A percentile compares a stretch with the other conserved stretches of the same genome.
phyloP scores from a whole-genome alignment of 1,284 basidiomycete genomes.

The Coniferiporia weirii region DNA sequence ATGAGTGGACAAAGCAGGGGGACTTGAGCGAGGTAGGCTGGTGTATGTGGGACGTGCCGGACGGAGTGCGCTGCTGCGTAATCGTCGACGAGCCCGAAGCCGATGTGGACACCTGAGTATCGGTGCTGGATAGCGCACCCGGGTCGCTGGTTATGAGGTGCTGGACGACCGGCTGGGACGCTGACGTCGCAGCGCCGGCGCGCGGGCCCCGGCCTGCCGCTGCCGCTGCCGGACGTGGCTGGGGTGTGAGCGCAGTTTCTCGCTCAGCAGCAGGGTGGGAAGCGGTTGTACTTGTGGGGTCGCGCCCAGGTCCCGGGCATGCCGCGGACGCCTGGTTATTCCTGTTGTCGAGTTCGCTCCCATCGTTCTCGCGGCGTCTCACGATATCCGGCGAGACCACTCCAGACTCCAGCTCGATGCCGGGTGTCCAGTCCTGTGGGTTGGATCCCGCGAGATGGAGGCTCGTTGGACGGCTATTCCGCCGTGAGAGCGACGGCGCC shows the following conservation, averaged over 20 bases:
- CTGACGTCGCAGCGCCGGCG: not conserved
- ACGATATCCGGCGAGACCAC: constrained; percentile 32
- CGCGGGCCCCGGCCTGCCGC: too few species aligned
- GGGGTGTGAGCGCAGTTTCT: not conserved
- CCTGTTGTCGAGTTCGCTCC: constrained; percentile 20
- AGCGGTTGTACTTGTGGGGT: too few species aligned
- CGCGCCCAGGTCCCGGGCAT: not conserved
- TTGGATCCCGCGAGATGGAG: constrained; percentile 41
- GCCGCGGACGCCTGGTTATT: constrained; percentile 15
- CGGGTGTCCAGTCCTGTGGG: constrained; percentile 39
- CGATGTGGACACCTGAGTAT: too few species aligned
- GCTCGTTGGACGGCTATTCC: constrained; percentile 42
- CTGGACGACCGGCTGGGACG: not conserved
- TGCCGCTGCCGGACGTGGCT: not conserved
- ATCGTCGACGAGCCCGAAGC: too few species aligned
- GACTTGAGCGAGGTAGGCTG: constrained; percentile 45
- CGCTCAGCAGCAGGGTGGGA: not conserved
- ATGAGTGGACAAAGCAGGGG: constrained; percentile 84
- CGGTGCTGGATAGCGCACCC: not conserved
- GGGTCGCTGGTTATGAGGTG: not conserved
- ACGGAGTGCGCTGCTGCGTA: too few species aligned
- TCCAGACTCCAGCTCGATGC: constrained; percentile 41
- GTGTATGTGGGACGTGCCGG: constrained; percentile 14
- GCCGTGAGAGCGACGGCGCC: constrained; percentile 42
- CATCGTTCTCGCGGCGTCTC: constrained; percentile 14